phyloP scores from a whole-genome alignment of 768 basidiomycete species.

The Holtermanniella nyarrowii region DNA sequence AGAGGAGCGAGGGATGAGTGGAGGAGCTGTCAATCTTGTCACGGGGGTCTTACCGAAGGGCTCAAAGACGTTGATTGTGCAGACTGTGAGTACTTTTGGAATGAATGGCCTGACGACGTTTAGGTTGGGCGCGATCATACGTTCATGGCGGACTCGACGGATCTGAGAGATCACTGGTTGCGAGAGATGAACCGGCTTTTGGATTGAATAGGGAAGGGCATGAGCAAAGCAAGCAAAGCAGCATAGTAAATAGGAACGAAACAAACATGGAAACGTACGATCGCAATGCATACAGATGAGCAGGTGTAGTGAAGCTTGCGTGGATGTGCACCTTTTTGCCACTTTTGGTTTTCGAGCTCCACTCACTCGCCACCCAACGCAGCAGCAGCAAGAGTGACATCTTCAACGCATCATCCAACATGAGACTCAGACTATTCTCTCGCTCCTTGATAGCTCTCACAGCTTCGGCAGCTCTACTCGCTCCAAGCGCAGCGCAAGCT shows the following conservation, averaged over 20 bases:
- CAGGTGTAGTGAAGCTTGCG: not conserved
- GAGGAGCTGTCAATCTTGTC: constrained; percentile 11
- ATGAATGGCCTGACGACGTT: not conserved
- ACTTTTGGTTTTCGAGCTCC: too few relatives aligned
- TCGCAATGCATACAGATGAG: too few relatives aligned
- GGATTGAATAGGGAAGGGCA: too few relatives aligned
- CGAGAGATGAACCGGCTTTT: constrained; percentile 4
- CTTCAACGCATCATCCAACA: not conserved
- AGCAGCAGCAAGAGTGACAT: not conserved
- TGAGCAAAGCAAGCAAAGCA: too few relatives aligned
- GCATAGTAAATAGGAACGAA: too few relatives aligned
- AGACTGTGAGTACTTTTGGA: constrained; percentile 22
- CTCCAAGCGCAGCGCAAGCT: not conserved
- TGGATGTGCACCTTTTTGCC: not conserved
- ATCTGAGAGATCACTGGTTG: constrained; percentile 11
- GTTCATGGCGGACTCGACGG: constrained; percentile 10
- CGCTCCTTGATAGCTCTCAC: not conserved
- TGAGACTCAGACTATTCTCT: not conserved
- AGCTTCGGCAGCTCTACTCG: constrained; percentile 6
- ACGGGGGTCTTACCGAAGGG: constrained; percentile 24
- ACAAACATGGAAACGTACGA: too few relatives aligned
- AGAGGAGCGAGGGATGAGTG: not conserved
- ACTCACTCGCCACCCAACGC: not conserved
- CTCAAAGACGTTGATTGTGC: constrained; percentile 25
- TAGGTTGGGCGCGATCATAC: constrained; percentile 8